Conservation (phyloP, 1,284 basidiomycete genomes). For the Cronartium quercuum region DNA sequence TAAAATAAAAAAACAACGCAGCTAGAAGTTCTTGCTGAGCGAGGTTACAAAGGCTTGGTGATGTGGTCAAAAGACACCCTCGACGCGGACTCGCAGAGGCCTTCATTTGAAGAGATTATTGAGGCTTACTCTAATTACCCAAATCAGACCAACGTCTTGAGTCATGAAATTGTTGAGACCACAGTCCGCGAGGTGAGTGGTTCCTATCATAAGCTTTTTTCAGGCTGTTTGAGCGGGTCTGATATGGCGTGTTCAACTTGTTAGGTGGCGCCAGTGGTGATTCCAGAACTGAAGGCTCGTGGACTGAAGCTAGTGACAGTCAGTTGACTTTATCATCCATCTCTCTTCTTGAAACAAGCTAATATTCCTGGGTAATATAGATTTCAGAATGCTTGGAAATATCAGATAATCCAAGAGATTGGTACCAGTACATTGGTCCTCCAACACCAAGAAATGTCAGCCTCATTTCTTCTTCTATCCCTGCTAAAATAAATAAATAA, state of each 20-base stretch:
- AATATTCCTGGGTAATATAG: too few species aligned
- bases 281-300: neutral
- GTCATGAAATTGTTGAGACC: neutral
- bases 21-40: constrained; percentile 42
- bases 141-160: constrained; percentile 14
- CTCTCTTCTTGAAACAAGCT: too few species aligned
- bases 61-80: constrained; percentile 24
- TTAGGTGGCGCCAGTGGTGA: neutral
- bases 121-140: constrained; percentile 14
- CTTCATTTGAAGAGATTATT: constrained; percentile 12
- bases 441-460: constrained; percentile 19
- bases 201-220: neutral
- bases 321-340: neutral
- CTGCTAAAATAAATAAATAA: neutral
- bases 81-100: neutral
- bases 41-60: constrained; percentile 44
- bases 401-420: constrained; percentile 6
- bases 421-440: constrained; percentile 5
- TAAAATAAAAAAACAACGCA: too few species aligned
- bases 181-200: neutral
- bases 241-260: neutral
- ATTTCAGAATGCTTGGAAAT: constrained; percentile 12
- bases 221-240: neutral
- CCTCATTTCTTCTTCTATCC: neutral
- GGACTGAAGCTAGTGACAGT: neutral